These are phyloP conservation scores for Alloteropsis semialata DNA, from an alignment of 176 grass and related monocot genomes.

Conservation along the genomic window DNA sequence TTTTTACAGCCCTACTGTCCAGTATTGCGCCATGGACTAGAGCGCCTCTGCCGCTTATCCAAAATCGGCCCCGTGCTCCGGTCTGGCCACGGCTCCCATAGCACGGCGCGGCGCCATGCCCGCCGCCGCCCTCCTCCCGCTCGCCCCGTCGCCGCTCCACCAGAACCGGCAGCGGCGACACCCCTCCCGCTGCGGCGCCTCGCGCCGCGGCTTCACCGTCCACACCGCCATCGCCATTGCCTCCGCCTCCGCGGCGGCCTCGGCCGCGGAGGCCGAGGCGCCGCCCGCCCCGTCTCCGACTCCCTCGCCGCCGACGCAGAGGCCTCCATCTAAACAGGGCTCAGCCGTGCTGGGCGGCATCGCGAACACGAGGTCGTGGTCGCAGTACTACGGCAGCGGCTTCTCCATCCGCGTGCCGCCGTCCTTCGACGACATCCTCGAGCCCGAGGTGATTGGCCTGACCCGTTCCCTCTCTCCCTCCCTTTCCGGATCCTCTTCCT, in stretches of 20 bases:
- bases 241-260: slow-evolving; percentile 18
- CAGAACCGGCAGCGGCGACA: slow-evolving; percentile 21
- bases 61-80: neutral
- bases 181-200: slow-evolving; percentile 25
- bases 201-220: slow-evolving; percentile 52
- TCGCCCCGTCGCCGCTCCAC: slow-evolving; percentile 21
- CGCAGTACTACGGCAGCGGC: slow-evolving; percentile 80
- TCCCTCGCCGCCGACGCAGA: neutral
- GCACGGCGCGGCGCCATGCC: slow-evolving; percentile 69
- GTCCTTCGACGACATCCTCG: slow-evolving; percentile 87
- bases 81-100: neutral
- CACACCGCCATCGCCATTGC: slow-evolving; percentile 41
- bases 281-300: neutral
- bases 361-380: slow-evolving; percentile 87
- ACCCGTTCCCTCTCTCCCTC: neutral
- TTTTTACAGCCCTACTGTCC: no score
- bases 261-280: slow-evolving; percentile 38
- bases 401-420: slow-evolving; percentile 93
- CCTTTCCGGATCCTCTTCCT: neutral
- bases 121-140: slow-evolving; percentile 45
- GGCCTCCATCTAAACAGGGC: neutral
- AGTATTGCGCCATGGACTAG: no score
- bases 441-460: slow-evolving; percentile 58
- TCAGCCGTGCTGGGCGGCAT: slow-evolving; percentile 51
- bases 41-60: neutral